phyloP scores from a whole-genome alignment of 2,329 filamentous ascomycete genomes.

The Colletotrichum theobromicola region DNA sequence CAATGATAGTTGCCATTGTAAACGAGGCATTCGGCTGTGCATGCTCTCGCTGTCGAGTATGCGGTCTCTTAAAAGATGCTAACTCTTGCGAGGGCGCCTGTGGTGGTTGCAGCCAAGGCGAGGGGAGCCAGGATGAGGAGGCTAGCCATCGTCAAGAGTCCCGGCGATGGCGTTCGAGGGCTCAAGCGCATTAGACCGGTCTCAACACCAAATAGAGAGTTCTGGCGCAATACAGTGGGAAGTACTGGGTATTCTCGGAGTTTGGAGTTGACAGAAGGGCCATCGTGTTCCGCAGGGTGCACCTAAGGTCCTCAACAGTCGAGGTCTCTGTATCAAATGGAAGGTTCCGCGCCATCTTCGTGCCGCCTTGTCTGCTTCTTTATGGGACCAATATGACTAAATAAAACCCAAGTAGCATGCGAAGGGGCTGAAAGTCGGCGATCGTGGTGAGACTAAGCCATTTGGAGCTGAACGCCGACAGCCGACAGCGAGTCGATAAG shows the following conservation, averaged over 20 bases:
- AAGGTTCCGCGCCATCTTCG: neutral
- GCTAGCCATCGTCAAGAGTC: neutral
- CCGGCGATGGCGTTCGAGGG: neutral
- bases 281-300: neutral
- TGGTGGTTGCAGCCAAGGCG: neutral
- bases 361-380: neutral
- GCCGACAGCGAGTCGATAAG: neutral
- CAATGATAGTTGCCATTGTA: slow-evolving; percentile 26
- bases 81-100: slow-evolving; percentile 16
- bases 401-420: neutral
- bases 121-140: neutral
- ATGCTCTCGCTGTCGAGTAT: slow-evolving; percentile 25
- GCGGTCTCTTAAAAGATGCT: slow-evolving; percentile 5
- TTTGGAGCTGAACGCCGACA: neutral
- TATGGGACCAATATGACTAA: neutral
- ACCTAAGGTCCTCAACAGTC: neutral
- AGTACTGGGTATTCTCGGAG: neutral
- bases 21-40: slow-evolving; percentile 26
- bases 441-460: neutral
- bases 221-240: neutral
- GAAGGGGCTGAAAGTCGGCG: neutral
- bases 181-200: too few species aligned
- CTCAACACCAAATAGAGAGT: neutral
- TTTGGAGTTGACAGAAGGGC: neutral
- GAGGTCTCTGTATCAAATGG: neutral